Percentiles rank a stretch among this genome's conserved stretches.
Evolutionary conservation across 768 basidiomycete species (phyloP).

Genomic region (Asterophora parasitica): DNA sequence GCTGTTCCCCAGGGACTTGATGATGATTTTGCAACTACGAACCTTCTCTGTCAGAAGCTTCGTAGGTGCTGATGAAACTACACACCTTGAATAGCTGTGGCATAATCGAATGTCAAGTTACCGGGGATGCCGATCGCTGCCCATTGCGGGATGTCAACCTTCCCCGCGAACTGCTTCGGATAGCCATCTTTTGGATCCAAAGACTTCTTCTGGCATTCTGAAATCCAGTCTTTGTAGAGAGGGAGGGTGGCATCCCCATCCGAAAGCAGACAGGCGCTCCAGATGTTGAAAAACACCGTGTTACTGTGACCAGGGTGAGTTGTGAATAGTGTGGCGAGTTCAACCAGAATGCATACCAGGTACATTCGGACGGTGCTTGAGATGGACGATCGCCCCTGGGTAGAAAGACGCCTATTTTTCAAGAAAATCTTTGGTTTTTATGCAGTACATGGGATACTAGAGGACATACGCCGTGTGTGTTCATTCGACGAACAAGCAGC

Average conservation of each 20-base stretch:
- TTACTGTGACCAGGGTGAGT: conserved; percentile 1
- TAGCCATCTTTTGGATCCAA: conserved; percentile 10
- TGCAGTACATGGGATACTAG: not conserved
- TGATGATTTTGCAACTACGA: conserved; percentile 1
- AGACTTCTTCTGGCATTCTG: conserved; percentile 9
- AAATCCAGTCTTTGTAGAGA: conserved; percentile 6
- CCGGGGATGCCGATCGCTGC: not conserved
- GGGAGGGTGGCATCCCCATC: conserved; percentile 5
- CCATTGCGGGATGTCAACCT: conserved; percentile 7
- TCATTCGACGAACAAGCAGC: conserved; percentile 11
- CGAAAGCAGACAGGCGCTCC: conserved; percentile 3
- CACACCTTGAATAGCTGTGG: conserved; percentile 9
- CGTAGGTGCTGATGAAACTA: not conserved
- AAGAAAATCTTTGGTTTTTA: too few species aligned
- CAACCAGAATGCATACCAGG: conserved; percentile 15
- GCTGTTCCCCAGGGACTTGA: not conserved
- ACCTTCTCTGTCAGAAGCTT: not conserved
- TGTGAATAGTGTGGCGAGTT: not conserved
- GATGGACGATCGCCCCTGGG: too few species aligned
- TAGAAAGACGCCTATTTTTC: too few species aligned
- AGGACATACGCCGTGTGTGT: conserved; percentile 3
- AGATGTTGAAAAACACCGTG: not conserved
- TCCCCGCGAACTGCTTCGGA: not conserved
- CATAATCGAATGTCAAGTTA: conserved; percentile 5
- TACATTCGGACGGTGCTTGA: conserved; percentile 12